Evolutionary conservation across 1,284 basidiomycete genomes (phyloP).

Genomic region (Entoloma clypeatum): DNA sequence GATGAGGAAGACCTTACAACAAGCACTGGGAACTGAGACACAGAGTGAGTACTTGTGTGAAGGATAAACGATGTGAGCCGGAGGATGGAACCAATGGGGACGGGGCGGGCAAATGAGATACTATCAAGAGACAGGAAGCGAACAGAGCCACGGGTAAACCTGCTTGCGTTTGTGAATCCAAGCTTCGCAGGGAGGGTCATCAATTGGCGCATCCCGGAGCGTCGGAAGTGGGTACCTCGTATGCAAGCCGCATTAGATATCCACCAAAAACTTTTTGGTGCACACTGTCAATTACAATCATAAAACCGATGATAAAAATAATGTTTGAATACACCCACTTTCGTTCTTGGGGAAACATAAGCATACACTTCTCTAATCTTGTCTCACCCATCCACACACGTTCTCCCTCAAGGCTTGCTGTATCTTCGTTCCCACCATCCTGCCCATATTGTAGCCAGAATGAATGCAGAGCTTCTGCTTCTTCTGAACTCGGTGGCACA

Average conservation of each 20-base stretch:
- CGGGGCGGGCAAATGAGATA: constrained; percentile 76
- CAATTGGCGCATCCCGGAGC: too few species aligned
- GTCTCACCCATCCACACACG: constrained; percentile 68
- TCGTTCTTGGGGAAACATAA: constrained; percentile 85
- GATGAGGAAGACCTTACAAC: constrained; percentile 55
- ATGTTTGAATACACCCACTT: constrained; percentile 47
- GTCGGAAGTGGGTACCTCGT: too few species aligned
- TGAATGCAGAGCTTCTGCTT: constrained; percentile 65
- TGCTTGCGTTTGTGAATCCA: constrained; percentile 67
- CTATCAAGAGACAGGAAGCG: constrained; percentile 76
- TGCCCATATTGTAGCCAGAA: constrained; percentile 62
- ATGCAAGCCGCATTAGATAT: constrained; percentile 58
- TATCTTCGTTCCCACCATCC: constrained; percentile 25
- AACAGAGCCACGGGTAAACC: constrained; percentile 68
- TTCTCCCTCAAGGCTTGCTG: constrained; percentile 21
- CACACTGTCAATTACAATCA: constrained; percentile 43
- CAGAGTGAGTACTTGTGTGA: constrained; percentile 43
- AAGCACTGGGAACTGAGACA: constrained; percentile 38
- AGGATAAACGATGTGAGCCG: constrained; percentile 67
- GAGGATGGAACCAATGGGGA: constrained; percentile 79
- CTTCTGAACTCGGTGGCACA: constrained; percentile 67
- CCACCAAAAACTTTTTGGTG: constrained; percentile 80
- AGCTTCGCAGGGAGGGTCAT: constrained; percentile 42
- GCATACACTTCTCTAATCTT: constrained; percentile 59
- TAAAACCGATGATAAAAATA: background rate